These are phyloP conservation scores for Ceratocystiopsis minuta DNA, from an alignment of 2,329 filamentous ascomycete species.

Conservation along the genomic window DNA sequence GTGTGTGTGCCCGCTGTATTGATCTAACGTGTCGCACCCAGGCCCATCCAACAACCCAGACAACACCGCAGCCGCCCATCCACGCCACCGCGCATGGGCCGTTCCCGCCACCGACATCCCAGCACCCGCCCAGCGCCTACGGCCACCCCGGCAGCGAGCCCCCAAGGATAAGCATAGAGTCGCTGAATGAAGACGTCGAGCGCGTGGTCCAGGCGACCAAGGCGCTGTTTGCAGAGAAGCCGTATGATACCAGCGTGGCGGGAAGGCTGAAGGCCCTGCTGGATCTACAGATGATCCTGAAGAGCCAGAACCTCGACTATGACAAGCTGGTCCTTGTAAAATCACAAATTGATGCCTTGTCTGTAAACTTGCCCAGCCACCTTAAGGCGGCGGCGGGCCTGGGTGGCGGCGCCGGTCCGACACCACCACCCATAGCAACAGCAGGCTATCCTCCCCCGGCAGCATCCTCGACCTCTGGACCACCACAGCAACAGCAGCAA, in stretches of 20 bases:
- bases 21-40: slow-evolving; percentile 5
- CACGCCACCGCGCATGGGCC: slow-evolving; percentile 19
- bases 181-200: slow-evolving; percentile 68
- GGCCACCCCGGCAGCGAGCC: slow-evolving; percentile 16
- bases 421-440: slow-evolving; percentile 19
- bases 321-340: slow-evolving; percentile 73
- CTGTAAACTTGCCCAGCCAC: slow-evolving; percentile 38
- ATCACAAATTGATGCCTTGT: slow-evolving; percentile 66
- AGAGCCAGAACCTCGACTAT: slow-evolving; percentile 57
- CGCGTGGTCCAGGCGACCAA: slow-evolving; percentile 57
- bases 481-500: background rate
- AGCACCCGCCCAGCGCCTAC: slow-evolving; percentile 1
- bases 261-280: slow-evolving; percentile 68
- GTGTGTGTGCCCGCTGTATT: too few species aligned
- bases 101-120: slow-evolving; percentile 21
- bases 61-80: slow-evolving; percentile 20
- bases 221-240: slow-evolving; percentile 56
- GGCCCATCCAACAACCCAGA: slow-evolving; percentile 12
- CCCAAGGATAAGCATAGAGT: slow-evolving; percentile 44
- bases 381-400: slow-evolving; percentile 19
- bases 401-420: slow-evolving; percentile 3
- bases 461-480: slow-evolving; percentile 2
- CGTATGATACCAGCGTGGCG: slow-evolving; percentile 57
- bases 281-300: slow-evolving; percentile 66
- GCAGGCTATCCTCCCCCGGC: too few species aligned